Base-by-base conservation (phyloP, 306 rosid species). In the Datisca glomerata region DNA sequence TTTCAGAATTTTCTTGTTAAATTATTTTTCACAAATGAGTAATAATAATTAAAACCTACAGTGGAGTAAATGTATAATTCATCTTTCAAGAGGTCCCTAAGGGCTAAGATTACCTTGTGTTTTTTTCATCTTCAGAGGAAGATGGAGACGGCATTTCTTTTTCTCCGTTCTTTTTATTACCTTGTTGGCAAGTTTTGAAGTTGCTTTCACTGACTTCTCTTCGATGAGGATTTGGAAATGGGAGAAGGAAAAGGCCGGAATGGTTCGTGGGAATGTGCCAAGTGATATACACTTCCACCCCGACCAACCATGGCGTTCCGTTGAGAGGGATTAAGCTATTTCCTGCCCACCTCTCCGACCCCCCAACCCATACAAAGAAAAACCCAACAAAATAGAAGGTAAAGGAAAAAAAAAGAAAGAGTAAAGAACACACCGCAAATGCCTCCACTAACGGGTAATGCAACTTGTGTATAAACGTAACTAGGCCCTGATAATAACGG, bases 401-500 rank as follows among this genome's bases (percentile, higher is more conserved):
- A n/a, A n/a, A n/a, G n/a, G n/a, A n/a, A n/a, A n/a, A n/a, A n/a
- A n/a, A n/a, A n/a, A n/a, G n/a, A n/a, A n/a, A n/a, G n/a, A 31
- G 36, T 31, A 12, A 3, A 31, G 13, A 11, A 31, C n/a, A 12
- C 36, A 12, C 36, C 1, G 36, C n/a, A 12, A 11, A 31, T 8
- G 9, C 36, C 3, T 31, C 77, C 58, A 50, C 18, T 12, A 23
- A 51, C 41, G 53, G 44, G 59, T 60, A 47, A 52, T 51, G 62
- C 56, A 49, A 47, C 25, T 40, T 33, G 47, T 42, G 43, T 64
- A 57, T 41, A 45, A 51, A 45, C 62, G 14, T 58, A 59, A 52
- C 53, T 43, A 61, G 54, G 38, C 54, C 0, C 36, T 8, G 67
- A 58, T 61, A 45, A 43, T 40, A 44, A 61, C 60, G 32, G 60